Conservation (phyloP, 1,139 yeast genomes). For the Kodamaea alishanica region DNA sequence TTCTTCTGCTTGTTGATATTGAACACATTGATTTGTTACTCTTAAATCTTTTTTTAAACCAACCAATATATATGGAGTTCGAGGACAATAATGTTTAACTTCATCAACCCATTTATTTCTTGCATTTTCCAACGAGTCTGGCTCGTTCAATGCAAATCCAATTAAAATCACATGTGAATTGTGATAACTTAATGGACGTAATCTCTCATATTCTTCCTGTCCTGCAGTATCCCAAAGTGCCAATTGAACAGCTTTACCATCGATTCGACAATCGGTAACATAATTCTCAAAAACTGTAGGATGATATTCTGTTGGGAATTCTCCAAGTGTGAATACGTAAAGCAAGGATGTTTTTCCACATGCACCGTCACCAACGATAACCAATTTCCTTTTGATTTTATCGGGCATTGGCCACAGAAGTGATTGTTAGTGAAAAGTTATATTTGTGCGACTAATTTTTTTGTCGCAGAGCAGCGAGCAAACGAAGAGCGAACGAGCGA, state of each 20-base stretch:
- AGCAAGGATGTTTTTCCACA: slow-evolving; percentile 90
- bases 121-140: slow-evolving; percentile 68
- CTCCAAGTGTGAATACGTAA: slow-evolving; percentile 89
- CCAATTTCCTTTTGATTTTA: slow-evolving; percentile 63
- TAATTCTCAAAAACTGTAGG: slow-evolving; percentile 96
- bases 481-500: too few relatives aligned
- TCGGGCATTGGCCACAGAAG: too few relatives aligned
- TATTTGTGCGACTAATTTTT: too few relatives aligned
- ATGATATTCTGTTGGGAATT: slow-evolving; percentile 78
- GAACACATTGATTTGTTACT: slow-evolving; percentile 39
- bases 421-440: too few relatives aligned
- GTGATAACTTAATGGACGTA: slow-evolving; percentile 81
- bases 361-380: slow-evolving; percentile 94
- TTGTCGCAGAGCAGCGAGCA: too few relatives aligned
- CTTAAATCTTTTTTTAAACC: slow-evolving; percentile 67
- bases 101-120: slow-evolving; percentile 71
- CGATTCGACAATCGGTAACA: slow-evolving; percentile 89
- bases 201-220: slow-evolving; percentile 82
- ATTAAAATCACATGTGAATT: slow-evolving; percentile 70
- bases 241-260: slow-evolving; percentile 83
- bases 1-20: slow-evolving; percentile 50
- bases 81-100: slow-evolving; percentile 63
- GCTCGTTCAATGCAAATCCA: slow-evolving; percentile 68
- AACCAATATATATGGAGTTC: slow-evolving; percentile 60
- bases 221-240: slow-evolving; percentile 98